These are phyloP conservation scores for Gossypium schwendimanii DNA, from an alignment of 441 rosid species.

Conservation along the genomic window DNA sequence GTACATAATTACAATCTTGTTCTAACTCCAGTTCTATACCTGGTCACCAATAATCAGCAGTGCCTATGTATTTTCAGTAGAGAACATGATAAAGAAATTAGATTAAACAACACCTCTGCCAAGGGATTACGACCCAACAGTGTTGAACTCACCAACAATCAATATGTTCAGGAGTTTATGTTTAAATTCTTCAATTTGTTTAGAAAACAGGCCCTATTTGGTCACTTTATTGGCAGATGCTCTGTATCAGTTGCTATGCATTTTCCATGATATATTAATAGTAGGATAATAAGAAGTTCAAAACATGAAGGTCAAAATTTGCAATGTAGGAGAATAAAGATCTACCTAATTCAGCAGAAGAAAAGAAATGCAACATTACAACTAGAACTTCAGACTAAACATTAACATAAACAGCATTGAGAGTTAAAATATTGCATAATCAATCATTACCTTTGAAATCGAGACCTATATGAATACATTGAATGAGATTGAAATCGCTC, in stretches of 20 bases:
- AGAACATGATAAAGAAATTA: background rate
- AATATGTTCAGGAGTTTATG: background rate
- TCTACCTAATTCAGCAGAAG: background rate
- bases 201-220: background rate
- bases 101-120: background rate
- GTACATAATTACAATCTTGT: background rate
- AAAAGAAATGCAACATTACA: constrained; percentile 8
- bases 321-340: background rate
- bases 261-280: background rate
- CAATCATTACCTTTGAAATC: constrained; percentile 72
- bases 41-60: background rate
- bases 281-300: background rate
- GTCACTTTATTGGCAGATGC: background rate
- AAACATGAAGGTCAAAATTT: background rate
- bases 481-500: constrained; percentile 94
- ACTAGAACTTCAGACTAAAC: background rate
- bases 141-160: background rate
- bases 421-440: constrained; percentile 4
- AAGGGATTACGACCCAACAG: background rate
- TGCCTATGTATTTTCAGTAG: constrained; percentile 2
- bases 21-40: background rate
- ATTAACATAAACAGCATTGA: background rate
- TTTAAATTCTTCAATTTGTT: constrained; percentile 8
- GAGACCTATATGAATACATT: constrained; percentile 86
- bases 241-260: background rate